Conservation (phyloP, 495 filamentous ascomycete species). For the Hypoxylon fuscum region DNA sequence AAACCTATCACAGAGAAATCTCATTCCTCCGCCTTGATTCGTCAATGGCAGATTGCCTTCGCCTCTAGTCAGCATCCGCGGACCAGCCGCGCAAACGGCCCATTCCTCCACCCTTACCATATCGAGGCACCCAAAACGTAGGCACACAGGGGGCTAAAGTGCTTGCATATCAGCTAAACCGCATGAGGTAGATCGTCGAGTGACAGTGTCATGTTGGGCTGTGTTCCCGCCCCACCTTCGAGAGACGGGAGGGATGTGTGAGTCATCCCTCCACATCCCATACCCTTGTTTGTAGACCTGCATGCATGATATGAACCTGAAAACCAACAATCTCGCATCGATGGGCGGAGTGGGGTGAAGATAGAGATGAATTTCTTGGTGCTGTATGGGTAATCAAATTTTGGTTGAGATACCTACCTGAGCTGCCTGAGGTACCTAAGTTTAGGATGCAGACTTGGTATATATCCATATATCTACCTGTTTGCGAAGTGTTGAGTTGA, state of each 20-base stretch:
- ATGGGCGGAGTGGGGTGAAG: conserved; percentile 5
- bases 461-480: too few relatives aligned
- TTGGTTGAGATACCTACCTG: too few relatives aligned
- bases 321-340: conserved; percentile 30
- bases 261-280: conserved; percentile 21
- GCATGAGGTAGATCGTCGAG: neutral
- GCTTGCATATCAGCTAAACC: conserved; percentile 21
- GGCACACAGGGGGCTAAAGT: conserved; percentile 30
- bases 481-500: too few relatives aligned
- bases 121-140: neutral
- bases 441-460: too few relatives aligned
- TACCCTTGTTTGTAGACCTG: conserved; percentile 8
- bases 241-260: conserved; percentile 22
- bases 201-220: neutral
- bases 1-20: neutral
- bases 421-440: too few relatives aligned
- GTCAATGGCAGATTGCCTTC: conserved; percentile 24
- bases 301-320: conserved; percentile 7
- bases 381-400: too few relatives aligned
- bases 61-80: conserved; percentile 5
- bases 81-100: neutral
- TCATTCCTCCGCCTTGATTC: conserved; percentile 17
- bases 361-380: neutral
- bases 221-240: conserved; percentile 8
- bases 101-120: neutral